A percentile compares a stretch with the other conserved stretches of the same genome.
Evolutionary conservation across 345 rosid species (phyloP).

Genomic region (Jatropha curcas): DNA sequence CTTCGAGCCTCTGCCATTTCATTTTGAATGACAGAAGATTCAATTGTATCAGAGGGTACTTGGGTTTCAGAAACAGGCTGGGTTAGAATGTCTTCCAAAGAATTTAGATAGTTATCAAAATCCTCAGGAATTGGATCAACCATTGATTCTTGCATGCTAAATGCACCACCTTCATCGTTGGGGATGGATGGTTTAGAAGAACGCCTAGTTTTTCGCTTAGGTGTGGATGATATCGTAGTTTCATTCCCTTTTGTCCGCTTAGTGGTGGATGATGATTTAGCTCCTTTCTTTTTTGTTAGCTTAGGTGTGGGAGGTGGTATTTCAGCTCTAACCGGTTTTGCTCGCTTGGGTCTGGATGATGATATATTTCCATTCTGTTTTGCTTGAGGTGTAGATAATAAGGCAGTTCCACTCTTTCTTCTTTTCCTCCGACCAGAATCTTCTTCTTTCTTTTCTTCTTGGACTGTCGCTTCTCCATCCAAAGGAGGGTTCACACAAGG

Average conservation of each 20-base stretch:
- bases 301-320: constrained; percentile 24
- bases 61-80: constrained; percentile 39
- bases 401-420: constrained; percentile 27
- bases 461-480: constrained; percentile 22
- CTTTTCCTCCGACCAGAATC: constrained; percentile 34
- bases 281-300: constrained; percentile 3
- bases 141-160: constrained; percentile 25
- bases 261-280: constrained; percentile 6
- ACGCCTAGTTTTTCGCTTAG: constrained; percentile 35
- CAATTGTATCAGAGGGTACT: constrained; percentile 10
- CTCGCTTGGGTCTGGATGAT: constrained; percentile 21
- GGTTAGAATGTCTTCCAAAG: constrained; percentile 57
- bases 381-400: constrained; percentile 23
- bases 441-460: constrained; percentile 29
- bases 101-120: constrained; percentile 61
- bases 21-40: constrained; percentile 31
- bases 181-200: constrained; percentile 21
- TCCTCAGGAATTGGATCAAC: constrained; percentile 47
- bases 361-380: not conserved
- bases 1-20: constrained; percentile 54
- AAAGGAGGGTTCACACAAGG: constrained; percentile 24
- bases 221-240: constrained; percentile 18
- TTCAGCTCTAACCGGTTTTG: not conserved
- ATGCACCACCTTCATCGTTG: constrained; percentile 19
- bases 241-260: not conserved